phyloP scores from a whole-genome alignment of 257 asterid genomes.

The Lycium ferocissimum region DNA sequence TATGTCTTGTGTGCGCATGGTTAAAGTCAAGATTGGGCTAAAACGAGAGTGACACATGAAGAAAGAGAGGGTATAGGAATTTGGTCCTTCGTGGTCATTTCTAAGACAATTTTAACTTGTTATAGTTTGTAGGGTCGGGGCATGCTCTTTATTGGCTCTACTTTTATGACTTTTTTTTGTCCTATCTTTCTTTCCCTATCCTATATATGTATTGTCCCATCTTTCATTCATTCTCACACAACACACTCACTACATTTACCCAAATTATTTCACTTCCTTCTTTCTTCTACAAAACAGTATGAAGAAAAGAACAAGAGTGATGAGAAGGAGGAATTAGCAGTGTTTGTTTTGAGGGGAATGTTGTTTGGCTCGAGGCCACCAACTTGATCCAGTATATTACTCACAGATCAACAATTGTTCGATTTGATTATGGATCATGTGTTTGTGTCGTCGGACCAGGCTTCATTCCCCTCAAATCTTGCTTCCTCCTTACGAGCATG shows the following conservation, averaged over 20 bases:
- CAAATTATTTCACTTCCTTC: too few species aligned
- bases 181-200: slow-evolving; percentile 51
- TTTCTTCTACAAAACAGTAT: not conserved
- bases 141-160: slow-evolving; percentile 46
- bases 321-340: slow-evolving; percentile 47
- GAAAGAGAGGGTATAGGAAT: not conserved
- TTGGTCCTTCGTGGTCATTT: slow-evolving; percentile 36
- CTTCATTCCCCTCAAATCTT: slow-evolving; percentile 96
- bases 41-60: not conserved
- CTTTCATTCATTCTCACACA: slow-evolving; percentile 17
- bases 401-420: too few species aligned
- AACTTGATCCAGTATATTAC: slow-evolving; percentile 43
- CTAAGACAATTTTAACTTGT: slow-evolving; percentile 34
- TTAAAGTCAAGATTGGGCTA: not conserved
- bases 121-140: slow-evolving; percentile 53
- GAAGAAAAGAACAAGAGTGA: slow-evolving; percentile 13
- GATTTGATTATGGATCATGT: too few species aligned
- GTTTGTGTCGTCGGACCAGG: slow-evolving; percentile 90
- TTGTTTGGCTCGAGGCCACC: slow-evolving; percentile 95
- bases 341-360: slow-evolving; percentile 81
- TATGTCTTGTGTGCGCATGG: not conserved
- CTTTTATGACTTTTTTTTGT: slow-evolving; percentile 70
- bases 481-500: slow-evolving; percentile 47
- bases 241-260: not conserved
- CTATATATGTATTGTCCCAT: slow-evolving; percentile 54